Conservation (phyloP, 192 early-diverging fungal species). For the Umbelopsis sp. region DNA sequence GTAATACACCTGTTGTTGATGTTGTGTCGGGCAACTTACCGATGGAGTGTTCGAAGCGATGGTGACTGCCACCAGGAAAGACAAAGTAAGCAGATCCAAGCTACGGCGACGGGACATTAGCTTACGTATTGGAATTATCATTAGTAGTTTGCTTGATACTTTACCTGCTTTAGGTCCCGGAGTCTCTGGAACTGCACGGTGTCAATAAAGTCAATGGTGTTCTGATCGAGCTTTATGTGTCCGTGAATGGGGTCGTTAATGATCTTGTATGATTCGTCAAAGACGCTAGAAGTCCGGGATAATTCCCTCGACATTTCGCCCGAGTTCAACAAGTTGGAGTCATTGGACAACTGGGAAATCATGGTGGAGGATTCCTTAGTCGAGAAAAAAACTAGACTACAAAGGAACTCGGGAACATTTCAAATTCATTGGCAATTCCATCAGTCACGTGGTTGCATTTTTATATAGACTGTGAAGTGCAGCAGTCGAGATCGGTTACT, state of each 20-base stretch:
- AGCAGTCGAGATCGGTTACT: not conserved
- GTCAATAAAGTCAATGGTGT: slow-evolving; percentile 76
- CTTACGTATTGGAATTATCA: not conserved
- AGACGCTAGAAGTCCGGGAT: slow-evolving; percentile 19
- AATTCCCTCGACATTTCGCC: not conserved
- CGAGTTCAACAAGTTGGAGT: not conserved
- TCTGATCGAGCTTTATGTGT: slow-evolving; percentile 73
- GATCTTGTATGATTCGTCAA: slow-evolving; percentile 30
- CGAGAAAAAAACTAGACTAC: too few relatives aligned
- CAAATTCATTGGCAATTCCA: too few relatives aligned
- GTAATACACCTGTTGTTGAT: not conserved
- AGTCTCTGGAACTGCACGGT: slow-evolving; percentile 96
- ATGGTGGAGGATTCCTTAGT: not conserved
- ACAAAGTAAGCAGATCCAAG: slow-evolving; percentile 87
- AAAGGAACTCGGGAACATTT: too few relatives aligned
- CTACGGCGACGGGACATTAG: slow-evolving; percentile 23
- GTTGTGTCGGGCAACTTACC: slow-evolving; percentile 25
- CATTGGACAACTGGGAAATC: not conserved
- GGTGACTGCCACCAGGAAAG: slow-evolving; percentile 93
- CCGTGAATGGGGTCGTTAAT: slow-evolving; percentile 83
- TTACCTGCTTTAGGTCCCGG: slow-evolving; percentile 86
- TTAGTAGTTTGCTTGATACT: not conserved
- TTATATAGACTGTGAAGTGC: not conserved
- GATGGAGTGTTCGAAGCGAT: slow-evolving; percentile 94
- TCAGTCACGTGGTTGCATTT: not conserved